Conservation (phyloP, 805 yeast genomes). For the Tetrapisispora fleetii region DNA sequence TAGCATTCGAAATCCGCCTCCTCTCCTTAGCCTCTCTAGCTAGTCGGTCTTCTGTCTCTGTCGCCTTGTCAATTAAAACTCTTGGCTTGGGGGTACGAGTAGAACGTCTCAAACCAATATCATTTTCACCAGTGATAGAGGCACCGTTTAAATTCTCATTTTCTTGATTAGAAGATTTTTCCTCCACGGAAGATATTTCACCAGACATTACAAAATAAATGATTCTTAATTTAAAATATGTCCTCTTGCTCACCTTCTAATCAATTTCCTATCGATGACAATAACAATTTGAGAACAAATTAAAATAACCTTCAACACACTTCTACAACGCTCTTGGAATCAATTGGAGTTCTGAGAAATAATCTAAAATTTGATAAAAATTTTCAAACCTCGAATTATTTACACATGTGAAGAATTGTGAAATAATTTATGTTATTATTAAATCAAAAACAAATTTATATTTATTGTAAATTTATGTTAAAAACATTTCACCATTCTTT, state of each 20-base stretch:
- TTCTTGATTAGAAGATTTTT: background rate
- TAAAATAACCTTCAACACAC: background rate
- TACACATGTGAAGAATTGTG: background rate
- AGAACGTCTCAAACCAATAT: conserved; percentile 17
- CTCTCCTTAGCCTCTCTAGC: background rate
- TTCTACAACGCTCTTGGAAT: too few species aligned
- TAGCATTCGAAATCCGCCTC: background rate
- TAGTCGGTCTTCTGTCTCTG: background rate
- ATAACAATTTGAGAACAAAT: background rate
- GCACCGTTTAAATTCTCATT: background rate
- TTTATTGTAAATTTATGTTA: too few species aligned
- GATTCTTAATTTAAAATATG: too few species aligned
- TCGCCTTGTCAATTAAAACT: background rate
- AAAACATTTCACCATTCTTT: background rate
- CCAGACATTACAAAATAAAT: background rate
- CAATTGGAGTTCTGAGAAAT: too few species aligned
- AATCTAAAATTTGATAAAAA: too few species aligned
- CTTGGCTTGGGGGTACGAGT: conserved; percentile 16
- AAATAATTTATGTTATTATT: background rate
- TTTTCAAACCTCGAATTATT: background rate
- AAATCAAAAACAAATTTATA: too few species aligned
- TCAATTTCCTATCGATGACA: too few species aligned
- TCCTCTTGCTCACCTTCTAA: too few species aligned
- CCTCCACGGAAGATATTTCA: background rate
- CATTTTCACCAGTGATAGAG: background rate